phyloP scores from a whole-genome alignment of 306 rosid genomes.

The Acacia acuminata region DNA sequence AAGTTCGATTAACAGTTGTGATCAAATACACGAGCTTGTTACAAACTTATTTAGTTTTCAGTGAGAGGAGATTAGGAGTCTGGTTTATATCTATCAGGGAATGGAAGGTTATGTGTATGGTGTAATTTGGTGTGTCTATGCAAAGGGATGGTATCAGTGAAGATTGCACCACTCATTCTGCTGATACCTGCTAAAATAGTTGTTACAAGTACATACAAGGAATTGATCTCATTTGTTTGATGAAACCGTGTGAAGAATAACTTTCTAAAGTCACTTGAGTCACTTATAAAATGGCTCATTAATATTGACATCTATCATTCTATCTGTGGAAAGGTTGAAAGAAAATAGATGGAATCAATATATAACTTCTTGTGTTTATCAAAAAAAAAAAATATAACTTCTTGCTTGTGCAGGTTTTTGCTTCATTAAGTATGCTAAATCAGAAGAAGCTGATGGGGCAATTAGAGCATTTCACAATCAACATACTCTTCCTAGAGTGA shows the following conservation, averaged over 20 bases:
- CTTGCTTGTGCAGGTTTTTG: constrained; percentile 87
- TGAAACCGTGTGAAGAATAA: too few relatives aligned
- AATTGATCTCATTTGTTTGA: too few relatives aligned
- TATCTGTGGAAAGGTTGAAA: not conserved
- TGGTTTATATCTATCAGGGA: not conserved
- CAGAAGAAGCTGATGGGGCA: constrained; percentile 94
- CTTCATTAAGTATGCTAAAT: constrained; percentile 85
- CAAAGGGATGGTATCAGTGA: too few relatives aligned
- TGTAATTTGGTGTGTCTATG: too few relatives aligned
- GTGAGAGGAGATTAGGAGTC: constrained; percentile 3
- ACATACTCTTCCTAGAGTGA: constrained; percentile 93
- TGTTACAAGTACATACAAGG: too few relatives aligned
- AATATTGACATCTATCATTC: constrained; percentile 1
- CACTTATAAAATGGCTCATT: constrained; percentile 13
- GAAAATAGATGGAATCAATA: constrained; percentile 35
- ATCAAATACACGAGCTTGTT: constrained; percentile 13
- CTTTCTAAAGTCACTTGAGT: too few relatives aligned
- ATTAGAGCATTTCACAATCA: constrained; percentile 93
- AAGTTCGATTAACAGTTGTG: constrained; percentile 28
- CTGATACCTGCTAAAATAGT: too few relatives aligned
- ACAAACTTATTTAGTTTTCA: constrained; percentile 4
- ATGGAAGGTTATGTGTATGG: not conserved
- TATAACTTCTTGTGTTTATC: too few relatives aligned
- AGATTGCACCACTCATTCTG: too few relatives aligned
- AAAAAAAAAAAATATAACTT: too few relatives aligned